Conservation (phyloP, 1,284 basidiomycete species). For the Ustilago bromivora region DNA sequence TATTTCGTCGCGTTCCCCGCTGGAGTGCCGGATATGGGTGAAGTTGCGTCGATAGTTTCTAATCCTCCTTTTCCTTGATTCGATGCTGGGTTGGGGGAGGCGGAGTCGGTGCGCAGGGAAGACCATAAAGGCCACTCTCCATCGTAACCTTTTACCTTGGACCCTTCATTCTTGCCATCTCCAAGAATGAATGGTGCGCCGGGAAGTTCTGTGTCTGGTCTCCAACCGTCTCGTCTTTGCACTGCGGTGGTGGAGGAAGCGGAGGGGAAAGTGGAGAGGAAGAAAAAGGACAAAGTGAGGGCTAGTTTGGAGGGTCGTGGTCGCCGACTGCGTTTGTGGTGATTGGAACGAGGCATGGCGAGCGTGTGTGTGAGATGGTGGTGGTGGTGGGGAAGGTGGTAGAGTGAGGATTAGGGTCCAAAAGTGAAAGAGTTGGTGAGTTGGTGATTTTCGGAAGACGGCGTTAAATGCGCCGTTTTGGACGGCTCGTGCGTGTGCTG, state of each 20-base stretch:
- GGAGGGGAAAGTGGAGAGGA: constrained; percentile 19
- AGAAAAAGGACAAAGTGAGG: constrained; percentile 32
- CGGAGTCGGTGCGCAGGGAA: neutral
- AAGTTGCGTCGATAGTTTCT: neutral
- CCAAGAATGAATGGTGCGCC: constrained; percentile 38
- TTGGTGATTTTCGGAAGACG: constrained; percentile 1
- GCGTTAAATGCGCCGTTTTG: constrained; percentile 7
- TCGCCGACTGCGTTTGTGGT: neutral
- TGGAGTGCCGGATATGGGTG: neutral
- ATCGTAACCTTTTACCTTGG: constrained; percentile 44
- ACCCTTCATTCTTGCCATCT: constrained; percentile 40
- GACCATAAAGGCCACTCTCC: constrained; percentile 54
- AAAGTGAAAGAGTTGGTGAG: neutral
- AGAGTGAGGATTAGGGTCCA: constrained; percentile 3
- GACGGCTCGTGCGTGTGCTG: too few relatives aligned
- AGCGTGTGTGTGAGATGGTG: constrained; percentile 10
- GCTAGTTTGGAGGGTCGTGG: constrained; percentile 21
- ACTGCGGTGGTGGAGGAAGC: neutral
- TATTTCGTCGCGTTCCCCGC: constrained; percentile 16
- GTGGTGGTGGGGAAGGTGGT: neutral
- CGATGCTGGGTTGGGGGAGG: too few relatives aligned
- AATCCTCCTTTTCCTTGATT: neutral
- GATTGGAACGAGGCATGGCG: neutral
- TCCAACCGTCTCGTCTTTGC: constrained; percentile 19
- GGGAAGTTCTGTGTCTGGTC: constrained; percentile 36